Evolutionary conservation across 2,329 filamentous ascomycete species (phyloP).

Genomic region (Biscogniauxia mediterranea): DNA sequence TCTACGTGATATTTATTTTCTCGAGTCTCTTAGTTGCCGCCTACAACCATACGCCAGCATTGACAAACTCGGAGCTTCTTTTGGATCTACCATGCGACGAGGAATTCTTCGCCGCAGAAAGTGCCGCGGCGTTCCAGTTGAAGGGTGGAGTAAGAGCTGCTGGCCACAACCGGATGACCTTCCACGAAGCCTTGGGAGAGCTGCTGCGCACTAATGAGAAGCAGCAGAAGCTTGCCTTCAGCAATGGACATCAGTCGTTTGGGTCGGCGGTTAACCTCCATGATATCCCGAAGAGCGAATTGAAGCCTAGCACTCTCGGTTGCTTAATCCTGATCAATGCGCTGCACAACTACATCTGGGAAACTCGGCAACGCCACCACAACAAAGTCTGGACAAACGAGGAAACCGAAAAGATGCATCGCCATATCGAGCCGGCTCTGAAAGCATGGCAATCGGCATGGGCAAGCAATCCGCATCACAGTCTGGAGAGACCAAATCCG

Average conservation of each 20-base stretch:
- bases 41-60: constrained; percentile 86
- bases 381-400: constrained; percentile 86
- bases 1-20: constrained; percentile 87
- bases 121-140: constrained; percentile 74
- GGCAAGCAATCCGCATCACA: constrained; percentile 82
- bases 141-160: constrained; percentile 70
- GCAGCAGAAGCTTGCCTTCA: constrained; percentile 52
- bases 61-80: constrained; percentile 91
- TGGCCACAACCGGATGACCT: constrained; percentile 70
- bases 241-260: constrained; percentile 43
- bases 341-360: constrained; percentile 97
- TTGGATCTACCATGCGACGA: constrained; percentile 92
- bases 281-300: constrained; percentile 57
- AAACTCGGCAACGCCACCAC: constrained; percentile 86
- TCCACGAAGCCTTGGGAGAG: constrained; percentile 77
- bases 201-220: constrained; percentile 74
- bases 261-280: constrained; percentile 44
- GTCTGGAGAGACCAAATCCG: constrained; percentile 79
- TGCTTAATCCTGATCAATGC: constrained; percentile 91
- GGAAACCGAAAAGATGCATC: constrained; percentile 94
- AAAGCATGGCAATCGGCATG: constrained; percentile 94
- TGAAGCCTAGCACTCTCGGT: constrained; percentile 86
- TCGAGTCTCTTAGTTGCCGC: constrained; percentile 89
- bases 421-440: constrained; percentile 89
- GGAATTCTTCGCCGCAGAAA: constrained; percentile 82